Conservation (phyloP, 2,329 filamentous ascomycete species). For the Hansfordia pulvinata region DNA sequence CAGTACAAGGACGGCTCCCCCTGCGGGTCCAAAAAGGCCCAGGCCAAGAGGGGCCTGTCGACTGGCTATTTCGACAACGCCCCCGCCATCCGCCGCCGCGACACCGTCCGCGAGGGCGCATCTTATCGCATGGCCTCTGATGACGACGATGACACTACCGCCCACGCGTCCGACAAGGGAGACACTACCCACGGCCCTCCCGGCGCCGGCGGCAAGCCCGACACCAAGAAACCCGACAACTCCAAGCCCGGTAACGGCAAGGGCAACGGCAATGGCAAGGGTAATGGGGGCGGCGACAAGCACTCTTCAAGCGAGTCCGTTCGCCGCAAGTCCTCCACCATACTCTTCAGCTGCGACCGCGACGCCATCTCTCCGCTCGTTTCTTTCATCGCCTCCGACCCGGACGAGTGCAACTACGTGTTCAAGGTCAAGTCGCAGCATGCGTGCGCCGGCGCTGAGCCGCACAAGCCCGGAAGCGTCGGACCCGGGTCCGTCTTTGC, state of each 20-base stretch:
- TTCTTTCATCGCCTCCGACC: slow-evolving; percentile 71
- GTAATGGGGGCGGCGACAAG: slow-evolving; percentile 17
- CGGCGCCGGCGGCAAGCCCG: too few relatives aligned
- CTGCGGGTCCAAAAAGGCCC: slow-evolving; percentile 38
- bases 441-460: slow-evolving; percentile 58
- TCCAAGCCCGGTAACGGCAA: slow-evolving; percentile 11
- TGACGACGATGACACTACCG: slow-evolving; percentile 14
- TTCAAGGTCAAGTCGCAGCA: slow-evolving; percentile 83
- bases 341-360: slow-evolving; percentile 86
- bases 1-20: slow-evolving; percentile 69
- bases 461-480: slow-evolving; percentile 59
- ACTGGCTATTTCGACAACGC: too few relatives aligned
- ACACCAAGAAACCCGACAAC: slow-evolving; percentile 5
- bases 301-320: too few relatives aligned
- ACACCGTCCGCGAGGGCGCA: slow-evolving; percentile 21
- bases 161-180: slow-evolving; percentile 4
- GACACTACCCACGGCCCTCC: too few relatives aligned
- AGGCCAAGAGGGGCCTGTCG: slow-evolving; percentile 16
- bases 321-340: slow-evolving; percentile 65
- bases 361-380: slow-evolving; percentile 59
- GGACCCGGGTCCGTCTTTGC: slow-evolving; percentile 69
- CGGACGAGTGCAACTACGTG: slow-evolving; percentile 88
- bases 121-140: slow-evolving; percentile 15
- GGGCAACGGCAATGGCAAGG: slow-evolving; percentile 16
- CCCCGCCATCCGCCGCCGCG: slow-evolving; percentile 14